Conservation (phyloP, 805 yeast genomes). For the Priceomyces fermenticarens region DNA sequence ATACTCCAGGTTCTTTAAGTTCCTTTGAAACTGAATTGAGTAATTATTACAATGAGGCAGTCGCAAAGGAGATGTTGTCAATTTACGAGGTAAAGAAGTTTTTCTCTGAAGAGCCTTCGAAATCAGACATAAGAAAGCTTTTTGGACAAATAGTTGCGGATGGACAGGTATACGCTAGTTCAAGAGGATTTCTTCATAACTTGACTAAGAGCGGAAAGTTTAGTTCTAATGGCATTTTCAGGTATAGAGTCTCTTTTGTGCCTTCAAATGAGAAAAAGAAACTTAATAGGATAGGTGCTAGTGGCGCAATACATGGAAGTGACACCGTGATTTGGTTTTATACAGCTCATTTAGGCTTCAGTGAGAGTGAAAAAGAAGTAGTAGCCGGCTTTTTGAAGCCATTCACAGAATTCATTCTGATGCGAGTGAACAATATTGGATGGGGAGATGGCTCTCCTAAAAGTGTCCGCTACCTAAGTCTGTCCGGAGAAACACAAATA, state of each 20-base stretch:
- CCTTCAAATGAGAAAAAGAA: constrained; percentile 19
- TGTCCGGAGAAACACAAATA: constrained; percentile 24
- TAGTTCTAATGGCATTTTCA: constrained; percentile 21
- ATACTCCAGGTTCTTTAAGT: constrained; percentile 23
- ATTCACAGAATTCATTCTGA: constrained; percentile 23
- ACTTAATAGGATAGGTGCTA: constrained; percentile 11
- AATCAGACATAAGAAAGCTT: constrained; percentile 14
- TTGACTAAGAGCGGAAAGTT: constrained; percentile 19
- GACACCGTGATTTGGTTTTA: constrained; percentile 34
- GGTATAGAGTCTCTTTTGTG: constrained; percentile 28
- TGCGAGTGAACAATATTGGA: constrained; percentile 10
- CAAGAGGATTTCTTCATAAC: constrained; percentile 33
- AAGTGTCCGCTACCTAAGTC: constrained; percentile 22
- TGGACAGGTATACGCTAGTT: constrained; percentile 37
- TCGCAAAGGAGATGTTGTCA: constrained; percentile 19
- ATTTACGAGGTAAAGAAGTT: constrained; percentile 13
- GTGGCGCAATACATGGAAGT: constrained; percentile 34
- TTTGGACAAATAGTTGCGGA: constrained; percentile 36
- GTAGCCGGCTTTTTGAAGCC: constrained; percentile 26
- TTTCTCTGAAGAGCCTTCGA: neutral
- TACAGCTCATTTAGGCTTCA: constrained; percentile 20
- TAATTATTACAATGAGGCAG: constrained; percentile 33
- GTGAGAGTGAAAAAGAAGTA: constrained; percentile 19
- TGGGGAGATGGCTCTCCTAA: constrained; percentile 26
- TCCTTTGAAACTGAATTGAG: constrained; percentile 28